Evolutionary conservation across 306 rosid species (phyloP), one percentile per base, ranked within the genome.

Genomic region (Sindora glabra): DNA sequence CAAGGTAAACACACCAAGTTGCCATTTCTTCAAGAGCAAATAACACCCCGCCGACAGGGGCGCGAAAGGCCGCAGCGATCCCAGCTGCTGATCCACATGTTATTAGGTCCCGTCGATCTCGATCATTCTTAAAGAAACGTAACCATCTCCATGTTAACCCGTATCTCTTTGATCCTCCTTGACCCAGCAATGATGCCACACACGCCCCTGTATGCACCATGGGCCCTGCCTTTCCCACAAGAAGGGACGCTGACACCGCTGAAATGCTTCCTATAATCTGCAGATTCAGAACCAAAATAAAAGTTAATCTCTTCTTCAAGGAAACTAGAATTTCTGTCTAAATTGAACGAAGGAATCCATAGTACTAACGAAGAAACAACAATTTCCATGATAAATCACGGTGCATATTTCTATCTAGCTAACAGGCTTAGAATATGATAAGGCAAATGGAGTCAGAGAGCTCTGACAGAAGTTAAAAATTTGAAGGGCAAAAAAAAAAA

Each of bases 151-250:
- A 92, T 3, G 84, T 82, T 64, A 89, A 64, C 23, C 88, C 72
- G 29, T 78, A 80, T 75, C 76, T 77, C 67, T 75, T 82, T 13
- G 95, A 89, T 37, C 99, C 94, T 50, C 95, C 97, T 76, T 80
- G 97, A 38, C 95, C 81, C 42, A 94, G 65, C 77, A 94, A 67
- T 17, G 97, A 73, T 12, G 95, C 99, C 59, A 94, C 70, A 56
- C 95, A 89, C 13, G 99, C 96, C 33, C 96, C 96, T n/a, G 90
- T 89, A 45, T 92, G 96, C 61, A 92, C 85, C 99, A 92, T 83
- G 9, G 99, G 99, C 61, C 99, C 99, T 32, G 99, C 96, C 74
- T 89, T 92, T 62, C 99, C 99, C 15, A 92, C 69, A 24, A 70
- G 68, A 60, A 92, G 85, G 17, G 99, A 92, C 7, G 94, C 74